Evolutionary conservation across 371 early-diverging fungal genomes (phyloP).

Genomic region (Apophysomyces elegans): DNA sequence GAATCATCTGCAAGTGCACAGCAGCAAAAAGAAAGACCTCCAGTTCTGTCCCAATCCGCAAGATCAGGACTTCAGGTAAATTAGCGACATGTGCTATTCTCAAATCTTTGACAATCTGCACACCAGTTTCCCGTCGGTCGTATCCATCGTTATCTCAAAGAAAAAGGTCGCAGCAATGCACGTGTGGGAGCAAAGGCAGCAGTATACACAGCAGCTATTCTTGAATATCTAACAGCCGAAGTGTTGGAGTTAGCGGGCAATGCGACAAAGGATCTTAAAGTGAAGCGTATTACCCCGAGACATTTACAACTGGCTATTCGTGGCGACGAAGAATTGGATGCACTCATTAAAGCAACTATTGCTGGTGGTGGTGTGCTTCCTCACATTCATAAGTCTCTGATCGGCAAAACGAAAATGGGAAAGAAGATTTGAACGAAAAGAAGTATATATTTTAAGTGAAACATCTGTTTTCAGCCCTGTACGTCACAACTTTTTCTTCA

Average conservation of each 20-base stretch:
- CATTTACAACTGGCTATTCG: slow-evolving; percentile 92
- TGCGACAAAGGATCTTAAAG: slow-evolving; percentile 88
- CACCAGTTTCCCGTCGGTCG: slow-evolving; percentile 85
- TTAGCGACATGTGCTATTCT: not conserved
- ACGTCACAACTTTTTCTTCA: slow-evolving; percentile 1
- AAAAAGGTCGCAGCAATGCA: slow-evolving; percentile 74
- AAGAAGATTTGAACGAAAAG: slow-evolving; percentile 46
- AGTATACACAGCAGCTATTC: slow-evolving; percentile 88
- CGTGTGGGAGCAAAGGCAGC: slow-evolving; percentile 93
- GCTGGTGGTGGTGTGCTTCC: slow-evolving; percentile 89
- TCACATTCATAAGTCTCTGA: slow-evolving; percentile 76
- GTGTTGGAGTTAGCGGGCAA: slow-evolving; percentile 92
- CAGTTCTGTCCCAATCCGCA: slow-evolving; percentile 65
- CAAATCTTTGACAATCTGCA: not conserved
- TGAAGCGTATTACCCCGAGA: slow-evolving; percentile 89
- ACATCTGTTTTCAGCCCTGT: slow-evolving; percentile 3
- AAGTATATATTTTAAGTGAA: slow-evolving; percentile 8
- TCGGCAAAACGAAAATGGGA: slow-evolving; percentile 63
- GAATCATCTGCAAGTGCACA: slow-evolving; percentile 29
- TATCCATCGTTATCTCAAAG: slow-evolving; percentile 89
- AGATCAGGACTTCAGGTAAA: slow-evolving; percentile 70
- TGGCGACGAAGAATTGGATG: slow-evolving; percentile 90
- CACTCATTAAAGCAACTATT: slow-evolving; percentile 88
- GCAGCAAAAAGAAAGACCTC: slow-evolving; percentile 55
- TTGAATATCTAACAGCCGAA: slow-evolving; percentile 92